Percentiles rank a stretch among this genome's conserved stretches.
Evolutionary conservation across 768 basidiomycete genomes (phyloP).

Genomic region (Lactarius hengduanensis): DNA sequence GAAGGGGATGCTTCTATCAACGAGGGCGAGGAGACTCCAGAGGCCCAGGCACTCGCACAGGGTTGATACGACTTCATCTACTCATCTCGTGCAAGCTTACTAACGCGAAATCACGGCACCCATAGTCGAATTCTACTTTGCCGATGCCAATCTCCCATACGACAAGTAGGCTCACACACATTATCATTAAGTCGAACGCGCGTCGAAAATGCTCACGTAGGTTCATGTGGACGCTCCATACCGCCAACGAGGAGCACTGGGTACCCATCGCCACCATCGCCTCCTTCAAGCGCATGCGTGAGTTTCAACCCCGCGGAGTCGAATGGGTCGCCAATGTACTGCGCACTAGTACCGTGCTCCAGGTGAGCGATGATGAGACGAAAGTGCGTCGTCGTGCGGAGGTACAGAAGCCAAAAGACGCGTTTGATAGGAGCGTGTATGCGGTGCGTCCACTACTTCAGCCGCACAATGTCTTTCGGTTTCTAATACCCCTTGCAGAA

Average conservation of each 20-base stretch:
- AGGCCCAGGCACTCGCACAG: conserved; percentile 53
- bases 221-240: conserved; percentile 94
- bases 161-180: conserved; percentile 58
- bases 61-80: conserved; percentile 38
- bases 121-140: conserved; percentile 94
- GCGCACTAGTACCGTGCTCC: conserved; percentile 52
- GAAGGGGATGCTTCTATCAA: conserved; percentile 3
- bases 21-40: conserved; percentile 37
- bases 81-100: background rate
- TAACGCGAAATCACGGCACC: background rate
- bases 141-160: conserved; percentile 92
- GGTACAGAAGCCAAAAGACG: conserved; percentile 71
- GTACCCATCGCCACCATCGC: conserved; percentile 81
- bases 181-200: background rate
- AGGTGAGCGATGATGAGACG: conserved; percentile 68
- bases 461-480: background rate
- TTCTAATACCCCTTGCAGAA: conserved; percentile 51
- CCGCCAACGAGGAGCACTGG: conserved; percentile 83
- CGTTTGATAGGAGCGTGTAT: conserved; percentile 83
- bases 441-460: conserved; percentile 55
- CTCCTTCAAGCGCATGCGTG: conserved; percentile 95
- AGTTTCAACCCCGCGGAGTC: conserved; percentile 56
- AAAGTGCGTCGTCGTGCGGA: conserved; percentile 76
- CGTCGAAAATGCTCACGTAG: conserved; percentile 39
- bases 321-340: conserved; percentile 75